phyloP scores from a whole-genome alignment of 208 protist genomes.

The Leptomonas seymouri region DNA sequence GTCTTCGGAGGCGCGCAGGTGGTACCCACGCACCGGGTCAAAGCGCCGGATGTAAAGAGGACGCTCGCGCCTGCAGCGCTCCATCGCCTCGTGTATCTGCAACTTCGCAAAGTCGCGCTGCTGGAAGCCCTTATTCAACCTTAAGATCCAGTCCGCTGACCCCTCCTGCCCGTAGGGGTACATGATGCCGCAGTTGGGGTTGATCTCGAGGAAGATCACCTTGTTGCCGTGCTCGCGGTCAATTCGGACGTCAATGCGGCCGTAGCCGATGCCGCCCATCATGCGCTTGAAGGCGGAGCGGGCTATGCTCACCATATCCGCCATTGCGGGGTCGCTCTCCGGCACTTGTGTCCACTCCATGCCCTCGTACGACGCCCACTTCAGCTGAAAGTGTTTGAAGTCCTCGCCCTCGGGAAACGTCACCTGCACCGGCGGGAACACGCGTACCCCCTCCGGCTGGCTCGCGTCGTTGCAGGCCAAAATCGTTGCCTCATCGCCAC shows the following conservation, averaged over 20 bases:
- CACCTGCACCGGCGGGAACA: conserved; percentile 83
- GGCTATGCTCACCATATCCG: conserved; percentile 69
- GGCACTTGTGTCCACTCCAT: conserved; percentile 81
- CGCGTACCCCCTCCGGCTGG: conserved; percentile 74
- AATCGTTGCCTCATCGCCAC: conserved; percentile 86
- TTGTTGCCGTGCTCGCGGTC: conserved; percentile 46
- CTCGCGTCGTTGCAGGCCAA: conserved; percentile 71
- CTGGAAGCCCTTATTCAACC: conserved; percentile 59
- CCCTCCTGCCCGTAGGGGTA: conserved; percentile 87
- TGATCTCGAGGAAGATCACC: conserved; percentile 91
- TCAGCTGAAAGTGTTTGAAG: conserved; percentile 93
- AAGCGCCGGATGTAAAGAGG: conserved; percentile 61
- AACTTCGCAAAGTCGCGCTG: conserved; percentile 85
- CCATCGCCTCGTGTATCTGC: conserved; percentile 75
- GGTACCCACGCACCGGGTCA: conserved; percentile 62
- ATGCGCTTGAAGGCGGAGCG: conserved; percentile 82
- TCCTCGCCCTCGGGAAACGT: conserved; percentile 83
- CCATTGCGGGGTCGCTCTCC: conserved; percentile 65
- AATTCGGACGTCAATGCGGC: conserved; percentile 87
- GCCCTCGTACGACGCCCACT: conserved; percentile 90
- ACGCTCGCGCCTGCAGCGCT: conserved; percentile 34
- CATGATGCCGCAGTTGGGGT: conserved; percentile 93
- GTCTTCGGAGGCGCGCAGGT: conserved; percentile 60
- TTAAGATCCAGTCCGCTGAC: conserved; percentile 89
- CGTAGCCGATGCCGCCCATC: conserved; percentile 91